Evolutionary conservation across 352 stramenopile genomes (phyloP).

Genomic region (Globisporangium nagaii): DNA sequence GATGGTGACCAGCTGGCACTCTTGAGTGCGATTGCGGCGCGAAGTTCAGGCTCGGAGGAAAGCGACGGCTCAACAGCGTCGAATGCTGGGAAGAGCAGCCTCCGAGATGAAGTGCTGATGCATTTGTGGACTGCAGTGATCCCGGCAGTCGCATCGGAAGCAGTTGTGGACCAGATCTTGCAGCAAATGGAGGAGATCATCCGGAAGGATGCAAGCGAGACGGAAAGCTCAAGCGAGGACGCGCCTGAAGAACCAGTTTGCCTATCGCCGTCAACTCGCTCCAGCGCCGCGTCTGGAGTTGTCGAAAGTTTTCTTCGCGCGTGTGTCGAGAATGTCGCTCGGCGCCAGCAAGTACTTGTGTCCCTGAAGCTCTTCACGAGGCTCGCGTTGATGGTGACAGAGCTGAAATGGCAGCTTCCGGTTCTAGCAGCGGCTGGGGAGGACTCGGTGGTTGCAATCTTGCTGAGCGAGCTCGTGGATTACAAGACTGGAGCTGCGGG

Average conservation of each 20-base stretch:
- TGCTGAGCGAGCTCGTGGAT: conserved; percentile 21
- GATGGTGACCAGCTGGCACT: conserved; percentile 31
- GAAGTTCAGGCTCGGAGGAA: not conserved
- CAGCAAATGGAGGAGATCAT: conserved; percentile 32
- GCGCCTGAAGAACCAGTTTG: not conserved
- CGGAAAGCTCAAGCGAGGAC: not conserved
- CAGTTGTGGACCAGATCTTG: conserved; percentile 27
- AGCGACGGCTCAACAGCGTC: not conserved
- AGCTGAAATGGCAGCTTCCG: conserved; percentile 7
- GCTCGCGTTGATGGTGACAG: conserved; percentile 21
- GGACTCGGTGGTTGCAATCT: conserved; percentile 1
- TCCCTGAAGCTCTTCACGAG: conserved; percentile 37
- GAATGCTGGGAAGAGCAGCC: not conserved
- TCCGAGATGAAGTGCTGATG: conserved; percentile 29
- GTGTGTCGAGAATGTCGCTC: conserved; percentile 23
- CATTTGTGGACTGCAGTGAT: conserved; percentile 36
- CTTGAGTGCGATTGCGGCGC: conserved; percentile 24
- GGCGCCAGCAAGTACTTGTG: conserved; percentile 6
- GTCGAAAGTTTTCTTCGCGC: conserved; percentile 18
- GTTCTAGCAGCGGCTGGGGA: not conserved
- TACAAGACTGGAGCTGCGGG: conserved; percentile 19
- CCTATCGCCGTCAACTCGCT: not conserved
- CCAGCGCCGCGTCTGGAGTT: conserved; percentile 1
- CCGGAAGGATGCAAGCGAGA: conserved; percentile 1
- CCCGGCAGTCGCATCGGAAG: conserved; percentile 9